Percentiles rank a stretch among this genome's conserved stretches.
These are phyloP conservation scores for Oidiodendron maius DNA, from an alignment of 495 filamentous ascomycete species.

Conservation along the genomic window DNA sequence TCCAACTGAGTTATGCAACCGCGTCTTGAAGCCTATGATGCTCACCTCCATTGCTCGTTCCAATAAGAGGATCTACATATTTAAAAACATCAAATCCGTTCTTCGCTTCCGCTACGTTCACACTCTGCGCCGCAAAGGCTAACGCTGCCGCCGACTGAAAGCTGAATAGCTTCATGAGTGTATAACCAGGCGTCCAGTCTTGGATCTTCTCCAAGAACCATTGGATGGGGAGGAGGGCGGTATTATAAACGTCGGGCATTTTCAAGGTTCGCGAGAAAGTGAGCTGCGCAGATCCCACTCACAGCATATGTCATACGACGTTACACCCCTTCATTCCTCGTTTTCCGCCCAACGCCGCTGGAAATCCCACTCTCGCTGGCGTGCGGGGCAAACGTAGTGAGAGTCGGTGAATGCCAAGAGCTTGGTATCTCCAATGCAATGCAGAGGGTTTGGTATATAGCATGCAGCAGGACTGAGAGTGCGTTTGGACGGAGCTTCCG, in stretches of 20 bases:
- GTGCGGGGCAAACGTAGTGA: no score
- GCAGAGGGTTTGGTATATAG: no score
- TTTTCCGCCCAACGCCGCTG: no score
- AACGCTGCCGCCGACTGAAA: background rate
- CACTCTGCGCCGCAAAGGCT: background rate
- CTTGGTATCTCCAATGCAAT: no score
- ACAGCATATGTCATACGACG: no score
- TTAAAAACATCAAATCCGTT: constrained; percentile 16
- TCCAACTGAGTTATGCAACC: background rate
- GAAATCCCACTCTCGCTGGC: no score
- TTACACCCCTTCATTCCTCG: no score
- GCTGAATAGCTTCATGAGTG: background rate
- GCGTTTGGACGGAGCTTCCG: no score
- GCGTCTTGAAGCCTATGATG: background rate
- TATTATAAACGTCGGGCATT: background rate
- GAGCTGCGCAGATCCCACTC: no score
- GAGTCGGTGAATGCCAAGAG: no score
- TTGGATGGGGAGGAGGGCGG: background rate
- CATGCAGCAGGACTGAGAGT: no score
- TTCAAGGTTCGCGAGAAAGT: no score
- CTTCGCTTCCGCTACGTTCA: background rate
- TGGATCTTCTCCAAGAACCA: background rate
- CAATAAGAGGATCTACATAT: constrained; percentile 52
- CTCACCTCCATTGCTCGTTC: constrained; percentile 51
- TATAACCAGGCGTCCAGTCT: background rate